These are phyloP conservation scores for Candida montana DNA, from an alignment of 805 yeast genomes.

Conservation along the genomic window DNA sequence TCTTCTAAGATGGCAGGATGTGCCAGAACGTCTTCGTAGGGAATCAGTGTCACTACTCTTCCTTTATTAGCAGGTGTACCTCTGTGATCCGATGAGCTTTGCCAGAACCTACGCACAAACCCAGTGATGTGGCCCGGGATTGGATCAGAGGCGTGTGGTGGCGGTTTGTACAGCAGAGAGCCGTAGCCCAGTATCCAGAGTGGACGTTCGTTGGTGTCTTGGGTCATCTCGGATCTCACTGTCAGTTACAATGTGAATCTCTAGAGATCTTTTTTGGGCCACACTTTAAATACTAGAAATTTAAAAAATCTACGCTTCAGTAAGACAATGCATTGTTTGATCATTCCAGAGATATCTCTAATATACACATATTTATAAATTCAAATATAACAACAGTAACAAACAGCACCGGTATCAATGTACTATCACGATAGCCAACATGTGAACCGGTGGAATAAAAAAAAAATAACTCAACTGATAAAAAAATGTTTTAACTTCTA, in stretches of 20 bases:
- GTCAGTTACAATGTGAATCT: too few relatives aligned
- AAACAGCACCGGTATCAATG: too few relatives aligned
- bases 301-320: background rate
- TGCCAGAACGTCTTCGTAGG: conserved; percentile 46
- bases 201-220: conserved; percentile 26
- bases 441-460: too few relatives aligned
- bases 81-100: conserved; percentile 81
- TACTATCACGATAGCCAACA: background rate
- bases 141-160: conserved; percentile 54
- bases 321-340: background rate
- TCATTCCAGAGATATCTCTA: background rate
- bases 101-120: conserved; percentile 84
- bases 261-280: too few relatives aligned
- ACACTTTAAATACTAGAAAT: background rate
- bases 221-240: too few relatives aligned
- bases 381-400: background rate
- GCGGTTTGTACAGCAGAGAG: conserved; percentile 84
- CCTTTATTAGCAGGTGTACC: conserved; percentile 89
- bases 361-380: too few relatives aligned
- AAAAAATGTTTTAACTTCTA: too few relatives aligned
- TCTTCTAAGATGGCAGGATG: conserved; percentile 39
- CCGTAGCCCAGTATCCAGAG: conserved; percentile 91
- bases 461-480: too few relatives aligned
- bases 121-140: conserved; percentile 75
- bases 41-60: conserved; percentile 76